Conservation (phyloP, 2,329 filamentous ascomycete genomes). For the Chaetomium sp. region DNA sequence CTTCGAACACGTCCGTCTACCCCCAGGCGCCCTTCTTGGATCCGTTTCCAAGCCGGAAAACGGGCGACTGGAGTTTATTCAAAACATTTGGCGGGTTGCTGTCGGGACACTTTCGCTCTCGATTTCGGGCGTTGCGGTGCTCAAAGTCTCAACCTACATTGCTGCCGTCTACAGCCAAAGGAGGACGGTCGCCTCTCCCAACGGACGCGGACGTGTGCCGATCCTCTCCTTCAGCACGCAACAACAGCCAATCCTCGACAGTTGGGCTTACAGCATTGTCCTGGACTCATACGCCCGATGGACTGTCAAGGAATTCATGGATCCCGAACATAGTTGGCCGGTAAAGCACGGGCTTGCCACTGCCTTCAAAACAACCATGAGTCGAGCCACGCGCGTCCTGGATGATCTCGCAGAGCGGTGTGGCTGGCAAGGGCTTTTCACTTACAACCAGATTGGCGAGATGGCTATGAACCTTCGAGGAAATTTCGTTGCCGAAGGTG, state of each 20-base stretch:
- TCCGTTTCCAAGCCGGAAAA: not conserved
- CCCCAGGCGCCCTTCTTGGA: not conserved
- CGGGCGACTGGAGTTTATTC: not conserved
- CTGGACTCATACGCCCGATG: not conserved
- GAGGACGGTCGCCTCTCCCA: not conserved
- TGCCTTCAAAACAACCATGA: not conserved
- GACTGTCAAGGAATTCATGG: not conserved
- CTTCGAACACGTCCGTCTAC: not conserved
- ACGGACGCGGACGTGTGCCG: not conserved
- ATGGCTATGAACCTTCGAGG: not conserved
- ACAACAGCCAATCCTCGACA: not conserved
- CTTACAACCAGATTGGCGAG: not conserved
- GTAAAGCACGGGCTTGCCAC: not conserved
- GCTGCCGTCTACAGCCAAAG: not conserved
- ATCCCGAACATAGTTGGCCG: not conserved
- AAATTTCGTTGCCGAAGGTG: not conserved
- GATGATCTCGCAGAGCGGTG: not conserved
- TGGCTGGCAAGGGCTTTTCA: not conserved
- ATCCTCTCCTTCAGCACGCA: conserved; percentile 3
- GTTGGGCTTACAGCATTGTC: not conserved
- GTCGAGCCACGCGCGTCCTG: not conserved
- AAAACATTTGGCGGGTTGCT: not conserved
- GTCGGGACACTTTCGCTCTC: not conserved
- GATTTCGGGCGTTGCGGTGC: not conserved
- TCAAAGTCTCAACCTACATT: not conserved